These are phyloP conservation scores for Silene vulgaris DNA, from an alignment of 179 eudicot genomes.

Conservation along the genomic window DNA sequence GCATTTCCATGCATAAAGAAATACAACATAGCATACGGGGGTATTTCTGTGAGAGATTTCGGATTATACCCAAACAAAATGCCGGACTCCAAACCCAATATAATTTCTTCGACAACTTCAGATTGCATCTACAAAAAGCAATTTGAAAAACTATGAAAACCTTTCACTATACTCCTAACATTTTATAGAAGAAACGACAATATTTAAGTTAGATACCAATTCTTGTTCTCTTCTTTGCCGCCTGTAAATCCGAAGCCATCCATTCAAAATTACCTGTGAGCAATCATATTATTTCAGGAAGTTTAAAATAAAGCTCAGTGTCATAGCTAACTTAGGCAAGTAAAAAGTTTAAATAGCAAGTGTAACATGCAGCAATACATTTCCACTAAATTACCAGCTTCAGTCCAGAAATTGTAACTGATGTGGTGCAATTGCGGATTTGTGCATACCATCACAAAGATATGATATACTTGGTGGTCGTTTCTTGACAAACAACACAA, in stretches of 20 bases:
- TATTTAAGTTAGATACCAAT: conserved; percentile 44
- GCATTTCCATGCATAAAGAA: not conserved
- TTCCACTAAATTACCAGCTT: not conserved
- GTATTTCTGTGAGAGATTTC: conserved; percentile 3
- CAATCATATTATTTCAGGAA: not conserved
- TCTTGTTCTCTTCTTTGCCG: conserved; percentile 88
- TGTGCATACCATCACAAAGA: not conserved
- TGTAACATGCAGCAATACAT: not conserved
- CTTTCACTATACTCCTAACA: not conserved
- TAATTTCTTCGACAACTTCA: conserved; percentile 90
- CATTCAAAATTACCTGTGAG: conserved; percentile 68
- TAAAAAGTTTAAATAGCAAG: not conserved
- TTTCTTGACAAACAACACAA: not conserved
- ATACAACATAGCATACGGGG: not conserved
- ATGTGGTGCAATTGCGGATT: not conserved
- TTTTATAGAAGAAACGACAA: not conserved
- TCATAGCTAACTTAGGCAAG: not conserved
- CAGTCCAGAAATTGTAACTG: not conserved
- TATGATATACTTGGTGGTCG: not conserved
- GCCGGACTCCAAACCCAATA: conserved; percentile 90
- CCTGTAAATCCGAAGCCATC: conserved; percentile 83
- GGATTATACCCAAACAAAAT: conserved; percentile 76
- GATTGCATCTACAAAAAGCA: conserved; percentile 69
- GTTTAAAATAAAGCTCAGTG: not conserved
- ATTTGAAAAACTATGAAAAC: conserved; percentile 4